Evolutionary conservation across 441 rosid species (phyloP), one percentile per base, ranked within the genome.

Genomic region (Hura crepitans): DNA sequence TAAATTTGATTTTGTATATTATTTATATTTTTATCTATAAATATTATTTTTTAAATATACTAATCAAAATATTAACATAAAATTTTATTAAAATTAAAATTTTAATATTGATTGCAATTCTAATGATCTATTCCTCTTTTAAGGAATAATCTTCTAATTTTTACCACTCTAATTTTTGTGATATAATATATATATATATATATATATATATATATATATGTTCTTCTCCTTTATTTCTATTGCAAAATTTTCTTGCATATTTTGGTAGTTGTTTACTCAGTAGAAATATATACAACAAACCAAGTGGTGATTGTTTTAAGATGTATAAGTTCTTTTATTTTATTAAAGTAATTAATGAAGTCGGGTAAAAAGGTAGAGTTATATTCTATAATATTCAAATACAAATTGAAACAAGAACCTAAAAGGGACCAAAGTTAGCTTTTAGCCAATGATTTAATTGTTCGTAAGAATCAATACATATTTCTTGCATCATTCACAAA

Each of bases 311-410:
- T 72, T 2, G 92, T 90, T 49, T 84, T 79, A 62, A 96, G 96
- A 9, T 78, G 45, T 62, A 86, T 88, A 43, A 84, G 81, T 75
- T 73, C 92, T 45, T 81, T 70, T 37, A 66, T 62, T 71, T 72
- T 89, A 62, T 68, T 89, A 46, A 84, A 80, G 74, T 86, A 75
- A 84, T 59, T 92, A 73, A 68, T 50, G 54, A 82, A 71, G 67
- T 83, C 83, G 56, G 91, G 94, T 6, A 92, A 92, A 76, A 77
- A 73, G 74, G 96, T 89, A 30, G 82, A 86, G 80, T 56, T 86
- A 66, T 71, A 79, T 79, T 77, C 79, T 77, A 82, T 83, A 39
- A 68, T 22, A 65, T 68, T 66, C 50, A 57, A 69, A 51, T 56
- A 57, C 51, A 72, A 58, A 56, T 71, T 56, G 25, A 69, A 81